phyloP scores from a whole-genome alignment of 441 rosid genomes.

The Erodium texanum region DNA sequence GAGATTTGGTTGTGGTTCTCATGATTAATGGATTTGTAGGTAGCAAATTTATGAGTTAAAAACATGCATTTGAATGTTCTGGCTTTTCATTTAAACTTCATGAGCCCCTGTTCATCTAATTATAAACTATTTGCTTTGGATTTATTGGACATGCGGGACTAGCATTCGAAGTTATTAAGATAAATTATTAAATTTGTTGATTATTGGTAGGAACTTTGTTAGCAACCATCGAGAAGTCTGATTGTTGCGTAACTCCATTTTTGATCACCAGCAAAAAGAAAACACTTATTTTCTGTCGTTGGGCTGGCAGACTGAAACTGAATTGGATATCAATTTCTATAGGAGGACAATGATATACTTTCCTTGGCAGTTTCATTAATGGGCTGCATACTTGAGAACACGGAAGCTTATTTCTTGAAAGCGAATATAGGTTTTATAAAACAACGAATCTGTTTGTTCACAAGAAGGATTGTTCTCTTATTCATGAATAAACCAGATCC shows the following conservation, averaged over 20 bases:
- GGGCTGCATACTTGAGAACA: too few relatives aligned
- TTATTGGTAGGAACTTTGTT: background rate
- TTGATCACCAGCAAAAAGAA: too few relatives aligned
- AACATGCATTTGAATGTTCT: background rate
- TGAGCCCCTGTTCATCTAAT: background rate
- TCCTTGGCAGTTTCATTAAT: too few relatives aligned
- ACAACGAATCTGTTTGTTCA: too few relatives aligned
- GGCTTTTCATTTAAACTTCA: background rate
- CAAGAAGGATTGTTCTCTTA: too few relatives aligned
- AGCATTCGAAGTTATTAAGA: background rate
- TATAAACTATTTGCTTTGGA: background rate
- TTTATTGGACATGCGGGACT: background rate
- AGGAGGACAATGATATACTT: too few relatives aligned
- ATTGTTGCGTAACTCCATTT: background rate
- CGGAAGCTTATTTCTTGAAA: too few relatives aligned
- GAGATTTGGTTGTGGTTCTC: background rate
- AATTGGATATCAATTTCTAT: too few relatives aligned
- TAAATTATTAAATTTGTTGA: background rate
- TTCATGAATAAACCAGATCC: too few relatives aligned
- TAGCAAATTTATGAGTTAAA: background rate
- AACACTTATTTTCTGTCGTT: too few relatives aligned
- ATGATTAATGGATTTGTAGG: background rate
- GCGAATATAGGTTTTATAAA: too few relatives aligned
- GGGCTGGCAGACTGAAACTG: too few relatives aligned
- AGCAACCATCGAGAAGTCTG: background rate